These are phyloP conservation scores for Zygoascus tannicola DNA, from an alignment of 805 yeast genomes.

Conservation along the genomic window DNA sequence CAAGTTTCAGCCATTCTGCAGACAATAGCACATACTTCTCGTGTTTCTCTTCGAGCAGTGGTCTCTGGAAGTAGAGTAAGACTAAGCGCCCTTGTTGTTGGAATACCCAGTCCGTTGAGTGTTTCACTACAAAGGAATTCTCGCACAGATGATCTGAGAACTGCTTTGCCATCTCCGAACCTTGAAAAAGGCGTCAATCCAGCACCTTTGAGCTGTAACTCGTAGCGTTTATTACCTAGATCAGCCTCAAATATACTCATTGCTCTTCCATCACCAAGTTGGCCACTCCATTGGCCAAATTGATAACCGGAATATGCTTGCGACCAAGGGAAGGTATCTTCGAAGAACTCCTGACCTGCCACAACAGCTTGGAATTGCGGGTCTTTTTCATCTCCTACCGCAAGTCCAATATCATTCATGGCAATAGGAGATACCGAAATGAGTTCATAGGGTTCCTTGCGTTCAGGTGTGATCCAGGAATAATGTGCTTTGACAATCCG, in stretches of 20 bases:
- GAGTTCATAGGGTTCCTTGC: slow-evolving; percentile 37
- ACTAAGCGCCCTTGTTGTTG: slow-evolving; percentile 76
- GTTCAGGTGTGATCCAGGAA: slow-evolving; percentile 62
- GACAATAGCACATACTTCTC: slow-evolving; percentile 76
- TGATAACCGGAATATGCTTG: slow-evolving; percentile 95
- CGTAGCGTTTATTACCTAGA: slow-evolving; percentile 36
- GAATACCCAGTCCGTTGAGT: slow-evolving; percentile 70
- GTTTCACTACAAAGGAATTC: slow-evolving; percentile 84
- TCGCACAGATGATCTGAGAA: slow-evolving; percentile 74
- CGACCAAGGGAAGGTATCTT: slow-evolving; percentile 63
- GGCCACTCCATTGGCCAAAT: slow-evolving; percentile 95
- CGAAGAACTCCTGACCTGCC: slow-evolving; percentile 46
- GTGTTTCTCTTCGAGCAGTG: slow-evolving; percentile 55
- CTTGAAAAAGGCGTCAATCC: slow-evolving; percentile 89
- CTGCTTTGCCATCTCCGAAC: slow-evolving; percentile 96
- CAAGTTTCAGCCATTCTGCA: slow-evolving; percentile 77
- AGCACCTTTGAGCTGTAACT: slow-evolving; percentile 81
- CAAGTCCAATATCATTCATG: slow-evolving; percentile 50
- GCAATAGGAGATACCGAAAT: slow-evolving; percentile 54
- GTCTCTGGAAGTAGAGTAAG: slow-evolving; percentile 66
- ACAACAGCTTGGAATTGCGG: slow-evolving; percentile 45
- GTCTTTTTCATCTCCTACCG: slow-evolving; percentile 31
- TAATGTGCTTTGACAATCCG: slow-evolving; percentile 55
- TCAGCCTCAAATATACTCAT: slow-evolving; percentile 68
- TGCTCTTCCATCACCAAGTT: slow-evolving; percentile 92